Base-by-base conservation (phyloP, 2,329 filamentous ascomycete genomes). In the Amauroascus verrucosus region DNA sequence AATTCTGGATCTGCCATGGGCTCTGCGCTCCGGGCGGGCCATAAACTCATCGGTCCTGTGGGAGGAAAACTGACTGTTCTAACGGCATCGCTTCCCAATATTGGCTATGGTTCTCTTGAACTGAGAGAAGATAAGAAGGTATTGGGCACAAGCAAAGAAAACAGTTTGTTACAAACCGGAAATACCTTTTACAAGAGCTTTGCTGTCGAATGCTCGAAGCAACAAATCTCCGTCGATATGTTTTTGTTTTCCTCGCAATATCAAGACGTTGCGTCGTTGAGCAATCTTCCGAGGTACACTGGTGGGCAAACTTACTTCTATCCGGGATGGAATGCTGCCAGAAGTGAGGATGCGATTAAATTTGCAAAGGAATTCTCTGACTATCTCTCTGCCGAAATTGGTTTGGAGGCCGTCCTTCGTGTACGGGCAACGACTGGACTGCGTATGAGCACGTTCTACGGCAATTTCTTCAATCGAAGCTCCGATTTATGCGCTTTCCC, bases 101-200 rank as follows among this genome's bases (percentile, higher is more conserved):
- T 95, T 57, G 93, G 93, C 55, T 83, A 86, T 58, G 93, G 91
- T 54, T 90, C 90, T 73, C 81, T 95, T 53, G 89, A 94, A 35
- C 86, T 94, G 82, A 81, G 93, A 63, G 91, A 97, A 71, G 90
- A 98, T 70, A 96, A 96, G 77, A 96, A 95, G 72, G 72, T 95
- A 14, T 76, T 98, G 22, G 93, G 93, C 33, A 98, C 93, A 1
- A 89, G 85, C 60, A 96, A 96, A 70, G 93, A 98, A 68, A 88
- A 81, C 59, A 77, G 79, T 57, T 78, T 98, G 30, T 75, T 98
- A 50, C 91, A 97, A 68, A 96, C 93, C 0, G 86, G 82, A 38
- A 96, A 89, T 74, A 89, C 87, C 65, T 98, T 97, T 72, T 98
- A 97, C 79, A 98, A 98, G 77, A 95, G 88, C 64, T 98, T 98